These are phyloP conservation scores for Rhodotorula diobovata DNA, from an alignment of 768 basidiomycete species.

Conservation along the genomic window DNA sequence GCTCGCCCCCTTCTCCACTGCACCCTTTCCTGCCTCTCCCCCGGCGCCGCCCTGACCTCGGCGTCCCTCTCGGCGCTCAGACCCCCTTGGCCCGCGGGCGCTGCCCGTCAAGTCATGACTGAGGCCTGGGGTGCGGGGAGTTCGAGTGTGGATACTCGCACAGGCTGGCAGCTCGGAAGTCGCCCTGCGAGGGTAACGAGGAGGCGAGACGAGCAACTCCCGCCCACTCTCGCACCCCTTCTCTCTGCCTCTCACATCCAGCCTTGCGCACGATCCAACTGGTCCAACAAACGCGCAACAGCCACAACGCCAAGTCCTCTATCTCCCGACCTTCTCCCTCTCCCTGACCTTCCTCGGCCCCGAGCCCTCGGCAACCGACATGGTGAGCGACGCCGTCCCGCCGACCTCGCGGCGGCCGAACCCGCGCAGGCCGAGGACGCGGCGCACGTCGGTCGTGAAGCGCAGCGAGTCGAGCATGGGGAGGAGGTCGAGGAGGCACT, in stretches of 20 bases:
- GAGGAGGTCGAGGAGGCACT: conserved; percentile 88
- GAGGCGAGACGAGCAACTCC: background rate
- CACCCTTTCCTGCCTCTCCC: background rate
- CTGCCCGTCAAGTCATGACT: no score
- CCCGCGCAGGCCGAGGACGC: conserved; percentile 69
- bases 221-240: background rate
- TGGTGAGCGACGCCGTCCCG: no score
- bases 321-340: background rate
- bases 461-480: conserved; percentile 93
- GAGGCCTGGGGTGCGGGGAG: no score
- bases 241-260: background rate
- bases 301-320: background rate
- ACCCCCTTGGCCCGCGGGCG: no score
- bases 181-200: no score
- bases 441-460: conserved; percentile 91
- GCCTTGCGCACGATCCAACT: no score
- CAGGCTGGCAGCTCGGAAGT: no score
- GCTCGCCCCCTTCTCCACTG: background rate
- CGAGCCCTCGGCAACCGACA: background rate
- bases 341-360: background rate
- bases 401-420: conserved; percentile 39
- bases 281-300: background rate
- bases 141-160: no score
- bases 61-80: background rate
- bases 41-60: background rate